Conservation (phyloP, 345 rosid species). For the Ricinus communis region DNA sequence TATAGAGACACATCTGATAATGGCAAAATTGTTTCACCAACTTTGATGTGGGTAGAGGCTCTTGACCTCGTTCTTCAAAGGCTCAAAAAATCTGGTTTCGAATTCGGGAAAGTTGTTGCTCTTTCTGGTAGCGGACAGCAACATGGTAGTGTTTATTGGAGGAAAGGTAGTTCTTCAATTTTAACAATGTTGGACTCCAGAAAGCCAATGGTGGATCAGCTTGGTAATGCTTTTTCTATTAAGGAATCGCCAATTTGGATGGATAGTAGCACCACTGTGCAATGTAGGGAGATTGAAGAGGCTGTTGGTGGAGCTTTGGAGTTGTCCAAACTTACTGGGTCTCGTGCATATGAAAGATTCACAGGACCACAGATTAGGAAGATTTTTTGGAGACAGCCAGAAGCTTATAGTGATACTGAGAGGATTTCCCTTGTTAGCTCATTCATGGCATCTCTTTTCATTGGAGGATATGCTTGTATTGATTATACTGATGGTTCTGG, state of each 20-base stretch:
- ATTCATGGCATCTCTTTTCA: conserved; percentile 76
- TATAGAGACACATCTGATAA: conserved; percentile 59
- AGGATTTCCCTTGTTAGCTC: conserved; percentile 95
- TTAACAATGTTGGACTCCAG: conserved; percentile 55
- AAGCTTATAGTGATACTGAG: conserved; percentile 60
- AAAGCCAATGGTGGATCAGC: conserved; percentile 58
- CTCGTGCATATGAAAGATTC: conserved; percentile 75
- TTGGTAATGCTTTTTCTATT: conserved; percentile 59
- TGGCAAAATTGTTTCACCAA: conserved; percentile 89
- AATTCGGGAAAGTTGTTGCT: conserved; percentile 69
- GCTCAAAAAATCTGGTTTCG: conserved; percentile 50
- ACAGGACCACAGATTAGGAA: conserved; percentile 91
- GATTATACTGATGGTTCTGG: conserved; percentile 93
- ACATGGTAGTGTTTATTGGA: conserved; percentile 98
- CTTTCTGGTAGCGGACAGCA: conserved; percentile 96
- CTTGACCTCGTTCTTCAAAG: conserved; percentile 72
- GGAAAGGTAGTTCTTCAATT: conserved; percentile 50
- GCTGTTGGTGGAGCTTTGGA: conserved; percentile 88
- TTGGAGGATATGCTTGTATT: conserved; percentile 76
- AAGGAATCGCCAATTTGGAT: conserved; percentile 91
- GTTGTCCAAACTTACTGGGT: conserved; percentile 69
- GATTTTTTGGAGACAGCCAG: conserved; percentile 48
- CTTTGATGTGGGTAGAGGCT: conserved; percentile 98
- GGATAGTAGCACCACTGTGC: conserved; percentile 81
- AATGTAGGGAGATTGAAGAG: conserved; percentile 86